Evolutionary conservation across 306 rosid genomes (phyloP).

Genomic region (Senna tora): DNA sequence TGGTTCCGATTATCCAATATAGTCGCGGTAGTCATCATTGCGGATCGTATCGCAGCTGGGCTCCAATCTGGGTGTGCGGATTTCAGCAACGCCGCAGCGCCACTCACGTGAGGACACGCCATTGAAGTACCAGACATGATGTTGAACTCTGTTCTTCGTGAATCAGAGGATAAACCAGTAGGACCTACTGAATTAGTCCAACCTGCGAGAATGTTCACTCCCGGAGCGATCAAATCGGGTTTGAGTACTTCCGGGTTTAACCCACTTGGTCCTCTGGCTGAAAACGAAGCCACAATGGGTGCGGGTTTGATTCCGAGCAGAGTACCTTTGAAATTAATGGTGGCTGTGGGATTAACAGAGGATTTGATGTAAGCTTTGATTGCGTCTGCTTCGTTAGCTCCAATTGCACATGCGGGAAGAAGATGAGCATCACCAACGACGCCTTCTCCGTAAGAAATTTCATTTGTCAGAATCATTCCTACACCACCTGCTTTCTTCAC

Average conservation of each 20-base stretch:
- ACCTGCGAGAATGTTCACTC: conserved; percentile 81
- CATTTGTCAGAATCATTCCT: conserved; percentile 88
- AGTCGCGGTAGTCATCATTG: conserved; percentile 86
- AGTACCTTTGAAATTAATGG: conserved; percentile 78
- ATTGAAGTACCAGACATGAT: conserved; percentile 90
- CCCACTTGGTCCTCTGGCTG: conserved; percentile 79
- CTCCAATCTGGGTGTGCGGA: conserved; percentile 93
- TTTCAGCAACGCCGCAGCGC: conserved; percentile 85
- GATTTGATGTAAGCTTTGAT: conserved; percentile 67
- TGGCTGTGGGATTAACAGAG: conserved; percentile 58
- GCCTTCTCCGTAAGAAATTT: conserved; percentile 80
- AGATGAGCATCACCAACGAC: conserved; percentile 86
- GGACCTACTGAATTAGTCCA: conserved; percentile 94
- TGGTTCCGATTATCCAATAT: conserved; percentile 53
- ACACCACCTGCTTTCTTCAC: conserved; percentile 88
- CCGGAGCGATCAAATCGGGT: conserved; percentile 89
- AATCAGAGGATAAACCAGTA: conserved; percentile 65
- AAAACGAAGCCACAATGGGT: conserved; percentile 82
- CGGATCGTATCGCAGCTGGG: conserved; percentile 84
- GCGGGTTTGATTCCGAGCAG: conserved; percentile 86
- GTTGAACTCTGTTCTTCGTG: conserved; percentile 71
- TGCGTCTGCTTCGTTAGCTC: conserved; percentile 68
- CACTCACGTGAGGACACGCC: conserved; percentile 94
- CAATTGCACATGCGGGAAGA: conserved; percentile 78
- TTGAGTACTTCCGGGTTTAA: conserved; percentile 77